Evolutionary conservation across 208 protist species (phyloP).

Genomic region (Trypanosomatidae sp.): DNA sequence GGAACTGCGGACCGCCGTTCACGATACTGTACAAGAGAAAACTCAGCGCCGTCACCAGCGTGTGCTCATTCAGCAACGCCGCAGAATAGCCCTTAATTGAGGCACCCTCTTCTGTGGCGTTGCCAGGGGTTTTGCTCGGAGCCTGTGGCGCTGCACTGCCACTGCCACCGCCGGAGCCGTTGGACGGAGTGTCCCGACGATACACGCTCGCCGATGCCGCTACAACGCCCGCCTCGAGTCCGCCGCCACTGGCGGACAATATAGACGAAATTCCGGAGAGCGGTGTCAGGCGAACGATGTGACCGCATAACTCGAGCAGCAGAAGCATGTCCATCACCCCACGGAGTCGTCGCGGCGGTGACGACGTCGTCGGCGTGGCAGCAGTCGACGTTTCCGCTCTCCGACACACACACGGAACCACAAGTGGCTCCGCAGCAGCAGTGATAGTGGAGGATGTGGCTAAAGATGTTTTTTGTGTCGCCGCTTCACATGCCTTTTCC

Average conservation of each 20-base stretch:
- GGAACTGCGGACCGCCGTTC: constrained; percentile 90
- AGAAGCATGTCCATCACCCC: constrained; percentile 25
- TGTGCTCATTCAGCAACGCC: constrained; percentile 20
- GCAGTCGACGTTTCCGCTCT: background rate
- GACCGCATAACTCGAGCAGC: constrained; percentile 30
- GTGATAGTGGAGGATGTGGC: background rate
- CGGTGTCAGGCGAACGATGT: constrained; percentile 22
- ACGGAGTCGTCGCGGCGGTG: constrained; percentile 7
- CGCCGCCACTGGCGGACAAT: background rate
- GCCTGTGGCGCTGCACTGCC: background rate
- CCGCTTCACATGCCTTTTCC: background rate
- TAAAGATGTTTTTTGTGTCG: background rate
- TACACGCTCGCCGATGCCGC: background rate
- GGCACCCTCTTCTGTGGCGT: constrained; percentile 4
- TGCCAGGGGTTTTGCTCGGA: background rate
- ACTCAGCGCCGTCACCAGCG: constrained; percentile 47
- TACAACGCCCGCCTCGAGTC: background rate
- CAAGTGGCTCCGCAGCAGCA: background rate
- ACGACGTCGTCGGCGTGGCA: background rate
- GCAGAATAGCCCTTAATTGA: constrained; percentile 10
- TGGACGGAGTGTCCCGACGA: background rate
- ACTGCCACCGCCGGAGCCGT: constrained; percentile 1
- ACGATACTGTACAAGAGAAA: constrained; percentile 78
- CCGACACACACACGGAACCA: background rate
- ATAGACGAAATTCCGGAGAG: constrained; percentile 18